A percentile compares a stretch with the other conserved stretches of the same genome.
Evolutionary conservation across 805 yeast genomes (phyloP).

Genomic region (Yarrowia keelungensis): DNA sequence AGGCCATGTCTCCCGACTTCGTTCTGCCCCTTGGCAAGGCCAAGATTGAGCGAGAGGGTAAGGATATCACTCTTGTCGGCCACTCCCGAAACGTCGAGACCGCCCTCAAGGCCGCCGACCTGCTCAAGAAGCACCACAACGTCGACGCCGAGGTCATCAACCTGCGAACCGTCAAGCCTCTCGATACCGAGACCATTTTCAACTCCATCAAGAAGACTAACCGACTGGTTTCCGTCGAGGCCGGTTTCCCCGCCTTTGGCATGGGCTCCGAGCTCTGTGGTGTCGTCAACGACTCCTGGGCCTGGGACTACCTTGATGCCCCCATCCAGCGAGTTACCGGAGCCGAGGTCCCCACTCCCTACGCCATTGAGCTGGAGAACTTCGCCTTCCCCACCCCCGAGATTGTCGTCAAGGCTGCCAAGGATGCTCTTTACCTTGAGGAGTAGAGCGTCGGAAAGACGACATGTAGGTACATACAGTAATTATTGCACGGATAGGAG

Average conservation of each 20-base stretch:
- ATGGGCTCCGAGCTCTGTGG: constrained; percentile 98
- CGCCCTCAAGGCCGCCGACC: constrained; percentile 89
- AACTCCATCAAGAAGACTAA: constrained; percentile 94
- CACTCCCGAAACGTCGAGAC: constrained; percentile 90
- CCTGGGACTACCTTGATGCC: constrained; percentile 96
- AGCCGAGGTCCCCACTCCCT: constrained; percentile 99
- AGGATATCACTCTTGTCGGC: constrained; percentile 86
- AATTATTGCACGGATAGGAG: constrained; percentile 20
- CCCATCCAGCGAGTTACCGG: constrained; percentile 99
- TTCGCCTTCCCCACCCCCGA: constrained; percentile 98
- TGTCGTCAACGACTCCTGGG: constrained; percentile 97
- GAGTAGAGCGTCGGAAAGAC: constrained; percentile 41
- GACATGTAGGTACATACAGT: constrained; percentile 26
- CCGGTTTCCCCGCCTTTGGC: constrained; percentile 98
- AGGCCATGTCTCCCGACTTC: constrained; percentile 85
- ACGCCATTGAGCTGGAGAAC: constrained; percentile 94
- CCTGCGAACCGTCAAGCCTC: constrained; percentile 95
- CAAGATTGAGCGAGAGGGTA: constrained; percentile 91
- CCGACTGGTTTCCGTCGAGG: constrained; percentile 94
- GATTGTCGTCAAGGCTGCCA: constrained; percentile 76
- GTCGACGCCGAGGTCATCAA: constrained; percentile 92
- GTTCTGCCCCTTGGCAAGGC: constrained; percentile 94
- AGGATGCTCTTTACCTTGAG: constrained; percentile 53
- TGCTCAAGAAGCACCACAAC: constrained; percentile 81
- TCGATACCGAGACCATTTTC: constrained; percentile 86